Percentiles rank a stretch among this genome's conserved stretches.
Conservation (phyloP, 345 rosid species). For the Linum trigynum region DNA sequence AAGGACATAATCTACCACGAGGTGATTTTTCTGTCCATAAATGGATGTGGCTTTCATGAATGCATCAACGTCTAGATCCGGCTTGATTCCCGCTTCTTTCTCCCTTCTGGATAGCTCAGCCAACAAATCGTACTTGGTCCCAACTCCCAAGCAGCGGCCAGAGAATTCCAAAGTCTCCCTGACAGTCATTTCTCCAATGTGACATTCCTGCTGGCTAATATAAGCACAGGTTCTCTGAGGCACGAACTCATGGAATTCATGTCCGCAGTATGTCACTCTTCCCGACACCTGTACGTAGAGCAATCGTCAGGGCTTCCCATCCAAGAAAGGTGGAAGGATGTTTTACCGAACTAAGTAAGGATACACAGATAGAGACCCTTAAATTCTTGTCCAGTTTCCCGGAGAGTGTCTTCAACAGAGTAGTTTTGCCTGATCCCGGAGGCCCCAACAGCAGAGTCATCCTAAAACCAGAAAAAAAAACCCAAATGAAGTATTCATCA, state of each 20-base stretch:
- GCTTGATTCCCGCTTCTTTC: neutral
- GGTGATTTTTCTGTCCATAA: neutral
- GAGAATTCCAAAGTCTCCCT: constrained; percentile 2
- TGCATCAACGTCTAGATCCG: constrained; percentile 2
- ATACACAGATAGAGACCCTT: neutral
- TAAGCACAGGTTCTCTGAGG: constrained; percentile 6
- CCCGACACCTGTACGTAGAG: neutral
- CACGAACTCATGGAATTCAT: neutral
- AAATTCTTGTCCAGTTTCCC: neutral
- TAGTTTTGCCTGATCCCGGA: constrained; percentile 3
- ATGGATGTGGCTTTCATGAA: constrained; percentile 4
- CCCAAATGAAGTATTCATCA: neutral
- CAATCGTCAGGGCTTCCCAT: neutral
- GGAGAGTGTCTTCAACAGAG: neutral
- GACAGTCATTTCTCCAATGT: neutral
- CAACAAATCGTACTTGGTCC: neutral
- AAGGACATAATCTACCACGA: neutral
- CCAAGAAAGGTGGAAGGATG: neutral
- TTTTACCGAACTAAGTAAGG: neutral
- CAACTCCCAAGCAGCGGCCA: constrained; percentile 1
- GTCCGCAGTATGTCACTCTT: constrained; percentile 2
- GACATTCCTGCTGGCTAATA: neutral
- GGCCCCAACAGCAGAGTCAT: constrained; percentile 4
- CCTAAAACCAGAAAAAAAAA: neutral
- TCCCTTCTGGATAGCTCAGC: neutral